Base-by-base conservation (phyloP, 1,284 basidiomycete species). In the Pseudozyma pruni region DNA sequence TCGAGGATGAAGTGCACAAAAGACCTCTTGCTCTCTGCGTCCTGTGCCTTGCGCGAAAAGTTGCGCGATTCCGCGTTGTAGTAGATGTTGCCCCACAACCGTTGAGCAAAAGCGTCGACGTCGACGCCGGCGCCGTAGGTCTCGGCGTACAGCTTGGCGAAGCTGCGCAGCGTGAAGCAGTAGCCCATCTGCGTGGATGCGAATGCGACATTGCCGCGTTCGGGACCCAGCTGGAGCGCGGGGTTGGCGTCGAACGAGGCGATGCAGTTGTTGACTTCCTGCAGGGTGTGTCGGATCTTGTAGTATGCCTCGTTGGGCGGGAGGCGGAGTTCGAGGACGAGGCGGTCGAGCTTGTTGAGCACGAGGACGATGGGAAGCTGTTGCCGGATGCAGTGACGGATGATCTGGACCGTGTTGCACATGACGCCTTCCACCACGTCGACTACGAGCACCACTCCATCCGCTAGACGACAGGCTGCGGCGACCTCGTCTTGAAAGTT, bases 71-170 rank as follows among this genome's bases (percentile, higher is more conserved):
- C 89, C 33, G 86, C 81, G 83, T 93, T 89, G 84, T 92, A 98
- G 85, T 93, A 99, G 79, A 98, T 93, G 84, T 98, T 95, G 23
- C 96, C 96, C 96, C 96, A 99, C 11, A 99, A 88, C 35, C 96
- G 89, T 75, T 89, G 88, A 16, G 94, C 92, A 72, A 88, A 87
- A 45, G 85, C 85, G 39, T 86, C 84, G 10, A 86, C 79, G 63
- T 87, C 85, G 64, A 87, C 83, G 0, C 84, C 81, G 13, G 85
- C 84, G 8, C 67, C 68, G 78, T 90, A 96, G 9, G 91, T 91
- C 77, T 97, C 91, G 8, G 93, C 90, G 82, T 98, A 99, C 90
- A 98, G 91, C 84, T 92, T 88, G 10, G 96, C 94, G 82, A 98
- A 98, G 13, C 93, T 94, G 38, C 88, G 87, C 46, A 98, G 86